These are phyloP conservation scores for Crotalaria pallida DNA, from an alignment of 306 rosid species.

Conservation along the genomic window DNA sequence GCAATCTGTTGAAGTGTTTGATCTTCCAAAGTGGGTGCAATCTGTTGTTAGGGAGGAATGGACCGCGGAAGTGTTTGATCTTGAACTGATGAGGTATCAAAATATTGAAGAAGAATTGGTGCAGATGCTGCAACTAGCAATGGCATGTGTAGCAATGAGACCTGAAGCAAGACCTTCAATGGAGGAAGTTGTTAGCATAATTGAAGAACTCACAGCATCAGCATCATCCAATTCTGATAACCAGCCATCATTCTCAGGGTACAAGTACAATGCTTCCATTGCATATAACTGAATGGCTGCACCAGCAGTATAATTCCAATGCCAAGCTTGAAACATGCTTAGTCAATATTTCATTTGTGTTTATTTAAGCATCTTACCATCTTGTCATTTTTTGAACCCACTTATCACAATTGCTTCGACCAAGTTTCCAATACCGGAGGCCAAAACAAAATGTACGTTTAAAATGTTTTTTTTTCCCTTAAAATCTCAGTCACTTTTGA, in stretches of 20 bases:
- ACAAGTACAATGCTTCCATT: constrained; percentile 34
- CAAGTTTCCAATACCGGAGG: background rate
- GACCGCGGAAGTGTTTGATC: constrained; percentile 96
- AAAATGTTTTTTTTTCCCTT: no score
- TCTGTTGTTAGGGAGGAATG: constrained; percentile 89
- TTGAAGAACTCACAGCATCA: constrained; percentile 57
- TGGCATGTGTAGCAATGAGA: constrained; percentile 75
- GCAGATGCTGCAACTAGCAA: constrained; percentile 90
- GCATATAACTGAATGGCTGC: constrained; percentile 12
- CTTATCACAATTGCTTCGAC: background rate
- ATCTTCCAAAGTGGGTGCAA: constrained; percentile 92
- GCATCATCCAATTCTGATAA: constrained; percentile 40
- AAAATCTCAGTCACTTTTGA: no score
- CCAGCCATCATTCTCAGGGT: constrained; percentile 38
- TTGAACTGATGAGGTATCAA: constrained; percentile 64
- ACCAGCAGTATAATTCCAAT: background rate
- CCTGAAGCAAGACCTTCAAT: constrained; percentile 80
- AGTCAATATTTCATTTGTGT: background rate
- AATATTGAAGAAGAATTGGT: constrained; percentile 88
- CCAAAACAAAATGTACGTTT: background rate
- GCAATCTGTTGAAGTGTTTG: constrained; percentile 56
- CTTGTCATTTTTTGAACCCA: no score
- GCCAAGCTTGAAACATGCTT: background rate
- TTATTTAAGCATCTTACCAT: background rate
- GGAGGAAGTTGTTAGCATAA: constrained; percentile 70